These are phyloP conservation scores for Brettanomyces bruxellensis DNA, from an alignment of 805 yeast genomes.

Conservation along the genomic window DNA sequence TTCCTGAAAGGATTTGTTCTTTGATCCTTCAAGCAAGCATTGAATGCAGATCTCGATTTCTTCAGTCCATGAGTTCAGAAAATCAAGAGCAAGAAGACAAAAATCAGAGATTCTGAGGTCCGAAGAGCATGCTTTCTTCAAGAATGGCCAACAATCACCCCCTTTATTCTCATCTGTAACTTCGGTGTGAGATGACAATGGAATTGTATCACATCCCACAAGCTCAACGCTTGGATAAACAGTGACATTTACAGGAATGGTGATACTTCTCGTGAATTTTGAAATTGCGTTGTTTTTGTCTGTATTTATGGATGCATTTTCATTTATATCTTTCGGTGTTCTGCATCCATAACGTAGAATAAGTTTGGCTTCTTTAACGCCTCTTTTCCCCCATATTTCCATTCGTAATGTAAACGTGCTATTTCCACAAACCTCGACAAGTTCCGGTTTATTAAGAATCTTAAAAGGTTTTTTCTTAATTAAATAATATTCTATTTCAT, in stretches of 20 bases:
- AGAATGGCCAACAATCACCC: constrained; percentile 23
- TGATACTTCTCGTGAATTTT: constrained; percentile 43
- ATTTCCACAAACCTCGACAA: constrained; percentile 31
- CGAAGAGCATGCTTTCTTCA: constrained; percentile 19
- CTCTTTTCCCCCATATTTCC: constrained; percentile 63
- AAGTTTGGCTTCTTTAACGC: constrained; percentile 57
- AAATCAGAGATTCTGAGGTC: constrained; percentile 38
- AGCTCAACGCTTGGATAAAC: constrained; percentile 68
- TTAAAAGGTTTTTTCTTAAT: constrained; percentile 48
- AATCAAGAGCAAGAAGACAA: constrained; percentile 61
- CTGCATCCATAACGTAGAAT: constrained; percentile 55
- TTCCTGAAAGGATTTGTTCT: constrained; percentile 15
- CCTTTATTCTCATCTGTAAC: constrained; percentile 16
- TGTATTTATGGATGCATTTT: constrained; percentile 5
- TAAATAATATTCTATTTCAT: constrained; percentile 68
- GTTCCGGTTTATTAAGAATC: constrained; percentile 38
- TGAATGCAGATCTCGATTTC: constrained; percentile 33
- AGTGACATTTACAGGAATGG: constrained; percentile 60
- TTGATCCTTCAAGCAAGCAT: constrained; percentile 15
- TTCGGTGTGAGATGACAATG: constrained; percentile 30
- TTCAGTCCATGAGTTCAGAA: constrained; percentile 75
- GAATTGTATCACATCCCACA: constrained; percentile 68
- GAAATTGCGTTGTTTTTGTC: constrained; percentile 8
- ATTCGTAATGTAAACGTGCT: constrained; percentile 37
- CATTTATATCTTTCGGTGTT: neutral